Base-by-base conservation (phyloP, 2,329 filamentous ascomycete genomes). In the Cytospora paraplurivora region DNA sequence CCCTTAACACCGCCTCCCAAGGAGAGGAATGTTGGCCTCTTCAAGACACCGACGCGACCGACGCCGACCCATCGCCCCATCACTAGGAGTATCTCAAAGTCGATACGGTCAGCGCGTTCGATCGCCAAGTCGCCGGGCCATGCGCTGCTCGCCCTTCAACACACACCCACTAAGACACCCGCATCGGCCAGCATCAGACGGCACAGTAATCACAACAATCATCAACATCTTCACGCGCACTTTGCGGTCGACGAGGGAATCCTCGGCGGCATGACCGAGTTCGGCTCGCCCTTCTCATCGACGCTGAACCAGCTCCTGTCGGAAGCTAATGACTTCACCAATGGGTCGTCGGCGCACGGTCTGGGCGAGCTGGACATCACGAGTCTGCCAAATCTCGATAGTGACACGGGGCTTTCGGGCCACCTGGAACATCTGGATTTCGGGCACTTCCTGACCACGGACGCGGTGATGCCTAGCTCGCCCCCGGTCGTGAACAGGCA, bases 291-390 rank as follows among this genome's bases (percentile, higher is more conserved):
- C 0, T 83, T 89, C 70, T 86, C 85, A 1, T 80, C 83, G 44
- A 85, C 87, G 27, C 80, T 92, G 41, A 85, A 83, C 67, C 83
- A 89, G 69, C 78, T 91, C 65, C 78, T 91, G 21, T 87, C 83
- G 8, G 84, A 88, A 65, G 78, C 77, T 11, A 78, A 81, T 61
- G 72, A 79, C 51, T 81, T 84, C 68, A 76, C 74, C 11, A 76
- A 69, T 66, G 77, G 71, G 2, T 75, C 74, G 33, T 71, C 74
- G 41, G 77, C 73, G 63, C 72, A 76, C 44, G 73, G 75, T 37
- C 69, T 78, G 38, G 73, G 72, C 33, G 78, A 82, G 49, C 68
- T 84, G 12, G 81, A 83, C 62, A 71, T 83, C 34, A 72, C 71
- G 58, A 73, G 66, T 62, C 67, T 82, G 37, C 76, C 76, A 5